Conservation (phyloP, 1,284 basidiomycete species). For the Ganoderma lingzhi region DNA sequence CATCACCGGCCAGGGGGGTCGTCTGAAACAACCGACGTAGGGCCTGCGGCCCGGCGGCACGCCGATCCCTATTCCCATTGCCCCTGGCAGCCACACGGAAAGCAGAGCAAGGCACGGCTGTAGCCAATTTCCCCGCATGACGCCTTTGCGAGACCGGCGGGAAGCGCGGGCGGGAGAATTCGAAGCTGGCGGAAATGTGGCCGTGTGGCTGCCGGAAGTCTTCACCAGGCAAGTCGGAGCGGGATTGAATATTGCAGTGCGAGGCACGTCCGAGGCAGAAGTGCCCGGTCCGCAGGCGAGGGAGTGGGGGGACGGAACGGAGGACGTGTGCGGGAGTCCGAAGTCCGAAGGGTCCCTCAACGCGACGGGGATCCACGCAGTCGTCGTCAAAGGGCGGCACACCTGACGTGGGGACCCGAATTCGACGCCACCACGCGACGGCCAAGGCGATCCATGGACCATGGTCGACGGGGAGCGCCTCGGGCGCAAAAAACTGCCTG, state of each 20-base stretch:
- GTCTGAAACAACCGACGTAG: slow-evolving; percentile 22
- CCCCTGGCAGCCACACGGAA: background rate
- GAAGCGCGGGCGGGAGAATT: slow-evolving; percentile 15
- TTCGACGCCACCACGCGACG: background rate
- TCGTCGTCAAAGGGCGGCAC: background rate
- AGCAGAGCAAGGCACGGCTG: slow-evolving; percentile 10
- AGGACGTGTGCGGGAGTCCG: background rate
- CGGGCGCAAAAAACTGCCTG: background rate
- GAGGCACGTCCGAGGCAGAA: background rate
- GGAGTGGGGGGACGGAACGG: background rate
- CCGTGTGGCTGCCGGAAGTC: slow-evolving; percentile 2
- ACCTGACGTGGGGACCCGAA: background rate
- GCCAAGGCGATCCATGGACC: background rate
- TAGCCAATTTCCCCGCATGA: slow-evolving; percentile 15
- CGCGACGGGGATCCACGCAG: background rate
- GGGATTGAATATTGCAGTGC: slow-evolving; percentile 1
- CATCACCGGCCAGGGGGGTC: background rate
- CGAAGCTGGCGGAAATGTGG: slow-evolving; percentile 12
- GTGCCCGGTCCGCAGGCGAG: slow-evolving; percentile 1
- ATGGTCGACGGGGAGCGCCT: background rate
- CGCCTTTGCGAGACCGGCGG: background rate
- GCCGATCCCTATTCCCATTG: background rate
- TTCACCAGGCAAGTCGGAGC: background rate
- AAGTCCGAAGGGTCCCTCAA: background rate
- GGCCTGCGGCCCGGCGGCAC: slow-evolving; percentile 25